A percentile compares a stretch with the other conserved stretches of the same genome.
Conservation (phyloP, 805 yeast genomes). For the Pichia eremophila region DNA sequence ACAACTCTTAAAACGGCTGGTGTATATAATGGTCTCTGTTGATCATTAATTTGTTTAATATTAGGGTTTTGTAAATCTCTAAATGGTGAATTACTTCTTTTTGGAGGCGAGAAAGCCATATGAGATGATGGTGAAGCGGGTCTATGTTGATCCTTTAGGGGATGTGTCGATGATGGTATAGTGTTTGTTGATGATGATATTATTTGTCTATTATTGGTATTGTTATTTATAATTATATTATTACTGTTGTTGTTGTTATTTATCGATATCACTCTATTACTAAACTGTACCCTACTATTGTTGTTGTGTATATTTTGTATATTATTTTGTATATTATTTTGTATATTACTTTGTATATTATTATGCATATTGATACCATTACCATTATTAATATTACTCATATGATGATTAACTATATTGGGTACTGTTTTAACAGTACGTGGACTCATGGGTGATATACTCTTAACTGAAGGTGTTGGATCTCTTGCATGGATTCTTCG, state of each 20-base stretch:
- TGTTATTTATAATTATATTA: too few species aligned
- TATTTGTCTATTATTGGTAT: too few species aligned
- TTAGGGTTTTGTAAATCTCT: conserved; percentile 26
- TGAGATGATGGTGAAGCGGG: too few species aligned
- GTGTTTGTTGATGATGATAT: too few species aligned
- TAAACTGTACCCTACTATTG: too few species aligned
- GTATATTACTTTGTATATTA: too few species aligned
- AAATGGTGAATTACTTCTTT: conserved; percentile 11
- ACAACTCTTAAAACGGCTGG: conserved; percentile 74
- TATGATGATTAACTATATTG: not conserved
- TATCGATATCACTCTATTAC: too few species aligned
- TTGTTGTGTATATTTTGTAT: too few species aligned
- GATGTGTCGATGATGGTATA: too few species aligned
- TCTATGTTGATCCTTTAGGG: too few species aligned
- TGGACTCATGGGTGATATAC: conserved; percentile 10
- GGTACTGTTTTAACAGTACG: not conserved
- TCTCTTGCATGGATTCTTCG: not conserved
- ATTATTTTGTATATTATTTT: too few species aligned
- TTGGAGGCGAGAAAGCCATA: conserved; percentile 3
- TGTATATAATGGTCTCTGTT: conserved; percentile 76
- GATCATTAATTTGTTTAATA: conserved; percentile 67
- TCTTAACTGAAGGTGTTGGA: conserved; percentile 1
- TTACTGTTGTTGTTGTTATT: not conserved
- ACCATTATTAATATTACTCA: not conserved
- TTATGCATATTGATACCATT: not conserved